These are phyloP conservation scores for Cryptococcus amylolentus DNA, from an alignment of 1,284 basidiomycete genomes.

Conservation along the genomic window DNA sequence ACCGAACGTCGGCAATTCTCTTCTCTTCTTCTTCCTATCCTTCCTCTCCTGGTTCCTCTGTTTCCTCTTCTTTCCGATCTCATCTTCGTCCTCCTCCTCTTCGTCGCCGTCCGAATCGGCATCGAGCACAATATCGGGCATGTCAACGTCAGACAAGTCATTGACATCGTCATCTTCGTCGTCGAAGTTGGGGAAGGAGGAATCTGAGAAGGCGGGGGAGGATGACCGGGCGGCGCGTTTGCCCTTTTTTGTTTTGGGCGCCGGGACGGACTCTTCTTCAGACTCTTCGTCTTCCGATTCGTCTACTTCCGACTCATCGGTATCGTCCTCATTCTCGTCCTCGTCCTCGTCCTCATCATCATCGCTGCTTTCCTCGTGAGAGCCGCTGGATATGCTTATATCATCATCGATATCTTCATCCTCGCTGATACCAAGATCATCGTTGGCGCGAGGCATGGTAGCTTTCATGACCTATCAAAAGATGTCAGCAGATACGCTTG, in stretches of 20 bases:
- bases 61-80: conserved; percentile 52
- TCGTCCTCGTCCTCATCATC: conserved; percentile 25
- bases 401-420: conserved; percentile 26
- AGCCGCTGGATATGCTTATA: not conserved
- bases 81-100: conserved; percentile 43
- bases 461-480: conserved; percentile 72
- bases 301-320: conserved; percentile 19
- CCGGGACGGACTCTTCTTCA: not conserved
- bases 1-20: conserved; percentile 84
- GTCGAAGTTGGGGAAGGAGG: conserved; percentile 36
- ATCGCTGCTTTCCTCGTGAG: not conserved
- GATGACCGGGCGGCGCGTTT: conserved; percentile 7
- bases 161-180: conserved; percentile 50
- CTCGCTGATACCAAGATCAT: conserved; percentile 49
- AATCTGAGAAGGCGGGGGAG: conserved; percentile 13
- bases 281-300: conserved; percentile 16
- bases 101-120: conserved; percentile 37
- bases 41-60: conserved; percentile 58
- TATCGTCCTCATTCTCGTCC: conserved; percentile 21
- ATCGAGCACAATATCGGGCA: conserved; percentile 47
- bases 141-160: conserved; percentile 44
- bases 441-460: conserved; percentile 60
- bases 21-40: conserved; percentile 60
- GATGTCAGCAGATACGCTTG: not conserved
- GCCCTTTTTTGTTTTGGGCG: not conserved